phyloP scores from a whole-genome alignment of 257 asterid species.

The Jacaranda mimosifolia region DNA sequence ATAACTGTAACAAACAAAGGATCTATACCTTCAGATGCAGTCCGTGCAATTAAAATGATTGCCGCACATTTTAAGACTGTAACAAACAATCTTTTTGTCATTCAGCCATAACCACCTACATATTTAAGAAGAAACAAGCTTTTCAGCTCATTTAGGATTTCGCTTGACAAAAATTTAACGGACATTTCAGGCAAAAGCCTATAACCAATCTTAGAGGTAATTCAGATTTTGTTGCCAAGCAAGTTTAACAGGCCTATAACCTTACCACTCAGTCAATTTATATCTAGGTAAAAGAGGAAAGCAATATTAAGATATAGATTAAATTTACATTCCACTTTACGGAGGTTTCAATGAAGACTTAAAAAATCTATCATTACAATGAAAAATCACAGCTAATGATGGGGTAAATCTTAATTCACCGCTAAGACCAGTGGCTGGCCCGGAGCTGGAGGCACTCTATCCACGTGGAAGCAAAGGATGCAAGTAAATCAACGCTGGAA shows the following conservation, averaged over 20 bases:
- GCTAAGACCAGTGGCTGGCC: neutral
- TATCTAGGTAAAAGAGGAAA: neutral
- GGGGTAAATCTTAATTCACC: neutral
- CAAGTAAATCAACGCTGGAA: neutral
- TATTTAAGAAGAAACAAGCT: neutral
- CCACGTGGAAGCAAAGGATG: no score
- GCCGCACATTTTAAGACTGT: neutral
- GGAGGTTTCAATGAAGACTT: neutral
- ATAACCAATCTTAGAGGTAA: constrained; percentile 6
- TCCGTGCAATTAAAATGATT: constrained; percentile 9
- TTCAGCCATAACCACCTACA: neutral
- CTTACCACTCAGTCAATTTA: neutral
- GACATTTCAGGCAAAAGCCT: neutral
- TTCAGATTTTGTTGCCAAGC: neutral
- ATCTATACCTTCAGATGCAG: constrained; percentile 1
- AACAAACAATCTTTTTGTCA: neutral
- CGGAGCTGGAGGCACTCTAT: no score
- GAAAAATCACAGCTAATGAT: neutral
- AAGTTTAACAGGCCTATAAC: neutral
- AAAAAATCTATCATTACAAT: neutral
- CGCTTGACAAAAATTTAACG: neutral
- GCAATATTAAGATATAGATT: neutral
- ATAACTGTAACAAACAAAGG: constrained; percentile 2
- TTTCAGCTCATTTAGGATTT: neutral
- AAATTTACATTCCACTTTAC: neutral